Percentiles rank a stretch among this genome's conserved stretches.
Conservation (phyloP, 345 rosid genomes). For the Lumnitzera racemosa region DNA sequence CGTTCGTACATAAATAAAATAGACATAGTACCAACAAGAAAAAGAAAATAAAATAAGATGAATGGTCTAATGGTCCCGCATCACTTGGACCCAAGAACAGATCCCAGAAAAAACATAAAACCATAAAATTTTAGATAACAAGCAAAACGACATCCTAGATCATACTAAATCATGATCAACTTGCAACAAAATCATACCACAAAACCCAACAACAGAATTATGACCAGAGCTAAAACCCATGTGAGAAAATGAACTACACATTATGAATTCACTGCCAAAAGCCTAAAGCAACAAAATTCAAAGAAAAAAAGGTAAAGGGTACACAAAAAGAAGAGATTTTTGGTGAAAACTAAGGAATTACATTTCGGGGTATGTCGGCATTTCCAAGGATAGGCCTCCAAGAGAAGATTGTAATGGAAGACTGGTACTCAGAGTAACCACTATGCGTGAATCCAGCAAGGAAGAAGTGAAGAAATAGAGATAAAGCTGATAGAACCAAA, state of each 20-base stretch:
- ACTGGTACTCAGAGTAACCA: conserved; percentile 67
- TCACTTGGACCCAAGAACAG: conserved; percentile 4
- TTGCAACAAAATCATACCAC: too few species aligned
- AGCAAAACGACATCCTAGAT: background rate
- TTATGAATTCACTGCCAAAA: background rate
- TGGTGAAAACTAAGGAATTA: conserved; percentile 15
- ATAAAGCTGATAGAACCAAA: conserved; percentile 60
- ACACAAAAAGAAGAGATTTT: conserved; percentile 9
- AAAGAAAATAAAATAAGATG: conserved; percentile 1
- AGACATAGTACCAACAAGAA: background rate
- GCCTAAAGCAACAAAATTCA: background rate
- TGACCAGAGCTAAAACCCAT: too few species aligned
- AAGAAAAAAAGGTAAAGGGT: background rate
- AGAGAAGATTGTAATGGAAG: conserved; percentile 85
- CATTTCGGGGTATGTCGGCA: conserved; percentile 39
- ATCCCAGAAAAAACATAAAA: conserved; percentile 10
- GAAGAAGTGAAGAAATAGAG: conserved; percentile 68
- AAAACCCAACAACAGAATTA: too few species aligned
- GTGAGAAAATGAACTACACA: background rate
- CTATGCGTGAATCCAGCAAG: conserved; percentile 77
- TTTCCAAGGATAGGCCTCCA: conserved; percentile 91
- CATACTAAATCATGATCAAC: background rate
- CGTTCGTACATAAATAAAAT: background rate
- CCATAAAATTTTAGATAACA: conserved; percentile 1
- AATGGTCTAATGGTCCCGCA: background rate